phyloP scores from a whole-genome alignment of 2,329 filamentous ascomycete genomes.

The Chaetomium globosum region DNA sequence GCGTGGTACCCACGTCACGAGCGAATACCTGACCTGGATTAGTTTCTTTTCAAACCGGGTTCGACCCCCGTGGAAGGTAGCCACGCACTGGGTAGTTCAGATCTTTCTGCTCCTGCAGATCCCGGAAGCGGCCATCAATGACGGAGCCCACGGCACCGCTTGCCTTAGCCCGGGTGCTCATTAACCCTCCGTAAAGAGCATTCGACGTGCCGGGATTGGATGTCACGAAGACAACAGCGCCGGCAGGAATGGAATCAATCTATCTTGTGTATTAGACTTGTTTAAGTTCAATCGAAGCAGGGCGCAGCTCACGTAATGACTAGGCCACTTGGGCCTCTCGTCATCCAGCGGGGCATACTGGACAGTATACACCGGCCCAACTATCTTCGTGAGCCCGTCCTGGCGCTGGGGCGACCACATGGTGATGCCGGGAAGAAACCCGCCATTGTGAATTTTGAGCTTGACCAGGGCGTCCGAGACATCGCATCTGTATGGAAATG shows the following conservation, averaged over 20 bases:
- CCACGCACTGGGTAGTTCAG: conserved; percentile 48
- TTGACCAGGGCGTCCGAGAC: conserved; percentile 57
- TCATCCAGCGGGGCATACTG: conserved; percentile 53
- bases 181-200: conserved; percentile 58
- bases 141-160: conserved; percentile 52
- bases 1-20: conserved; percentile 49
- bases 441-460: conserved; percentile 52
- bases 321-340: conserved; percentile 48
- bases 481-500: conserved; percentile 45
- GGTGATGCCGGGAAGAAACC: conserved; percentile 56
- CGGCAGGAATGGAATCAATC: conserved; percentile 54
- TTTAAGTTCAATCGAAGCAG: neutral
- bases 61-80: neutral
- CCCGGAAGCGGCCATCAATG: conserved; percentile 56
- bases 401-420: conserved; percentile 59
- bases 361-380: conserved; percentile 59
- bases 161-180: conserved; percentile 52
- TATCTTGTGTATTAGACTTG: conserved; percentile 32
- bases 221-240: conserved; percentile 55
- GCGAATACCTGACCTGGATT: conserved; percentile 45
- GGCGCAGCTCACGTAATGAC: conserved; percentile 48
- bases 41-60: neutral
- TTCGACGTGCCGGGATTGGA: conserved; percentile 51
- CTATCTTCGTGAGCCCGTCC: conserved; percentile 54
- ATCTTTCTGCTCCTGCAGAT: conserved; percentile 57